Evolutionary conservation across 495 filamentous ascomycete genomes (phyloP), one percentile per base, ranked within the genome.

Genomic region (Penicillium longicatenatum): DNA sequence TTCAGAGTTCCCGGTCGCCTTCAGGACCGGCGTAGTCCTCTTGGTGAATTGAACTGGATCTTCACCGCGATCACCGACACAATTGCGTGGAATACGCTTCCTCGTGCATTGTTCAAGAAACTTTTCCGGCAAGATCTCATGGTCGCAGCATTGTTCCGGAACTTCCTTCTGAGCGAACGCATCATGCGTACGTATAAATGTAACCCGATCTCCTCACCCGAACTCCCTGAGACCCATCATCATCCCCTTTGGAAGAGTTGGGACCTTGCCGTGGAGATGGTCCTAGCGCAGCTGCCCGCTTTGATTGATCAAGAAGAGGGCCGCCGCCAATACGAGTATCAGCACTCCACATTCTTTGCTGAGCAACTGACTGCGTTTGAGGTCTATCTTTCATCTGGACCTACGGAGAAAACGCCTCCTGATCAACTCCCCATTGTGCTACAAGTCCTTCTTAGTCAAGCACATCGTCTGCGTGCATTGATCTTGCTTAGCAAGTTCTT

Each of bases 61-160:
- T 97, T 99, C 63, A 99, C 94, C 2, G 94, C 94, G 14, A 97
- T 99, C 55, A 99, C 94, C 2, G 94, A 99, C 70, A 98, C 94
- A 1, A 99, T 99, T 67, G 94, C 94, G 7, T 99, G 94, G 94
- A 98, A 97, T 47, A 91, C 88, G 4, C 75, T 99, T 11, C 89
- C 92, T 9, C 86, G 92, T 4, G 84, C 90, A 16, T 75, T 96
- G 17, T 99, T 99, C 73, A 93, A 95, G 75, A 95, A 95, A 64
- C 89, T 97, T 50, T 99, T 98, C 69, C 79, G 94, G 10, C 94
- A 99, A 66, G 94, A 99, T 69, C 79, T 99, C n/a, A 98, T 99
- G 94, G 94, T 98, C 29, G 94, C 94, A 14, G 94, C 94, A 14
- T 80, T 99, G 0, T 99, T 98, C 70, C 83, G 94, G 31, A 98